Evolutionary conservation across 441 rosid genomes (phyloP).

Genomic region (Hura crepitans): DNA sequence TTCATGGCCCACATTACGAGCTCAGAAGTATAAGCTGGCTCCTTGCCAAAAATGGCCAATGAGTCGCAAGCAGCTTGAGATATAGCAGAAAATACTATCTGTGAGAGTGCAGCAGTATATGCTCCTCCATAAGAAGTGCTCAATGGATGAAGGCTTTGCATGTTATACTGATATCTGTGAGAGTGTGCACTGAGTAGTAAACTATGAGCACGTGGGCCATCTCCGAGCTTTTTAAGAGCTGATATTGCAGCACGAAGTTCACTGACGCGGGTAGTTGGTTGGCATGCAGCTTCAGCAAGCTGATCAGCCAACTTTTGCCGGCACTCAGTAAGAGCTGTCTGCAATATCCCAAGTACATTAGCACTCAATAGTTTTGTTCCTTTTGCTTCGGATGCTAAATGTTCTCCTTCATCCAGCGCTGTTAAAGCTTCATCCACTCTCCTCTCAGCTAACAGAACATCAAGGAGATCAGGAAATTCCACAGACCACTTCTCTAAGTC

Average conservation of each 20-base stretch:
- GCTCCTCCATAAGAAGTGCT: conserved; percentile 98
- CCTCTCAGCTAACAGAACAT: conserved; percentile 90
- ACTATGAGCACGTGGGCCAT: conserved; percentile 93
- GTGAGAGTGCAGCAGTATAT: conserved; percentile 95
- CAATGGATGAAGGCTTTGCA: conserved; percentile 94
- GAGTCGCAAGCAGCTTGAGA: conserved; percentile 95
- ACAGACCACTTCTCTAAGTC: conserved; percentile 79
- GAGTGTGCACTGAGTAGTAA: conserved; percentile 85
- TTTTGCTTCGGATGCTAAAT: conserved; percentile 55
- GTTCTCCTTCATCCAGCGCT: conserved; percentile 86
- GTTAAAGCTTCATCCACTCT: conserved; percentile 89
- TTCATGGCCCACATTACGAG: conserved; percentile 97
- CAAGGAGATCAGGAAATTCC: conserved; percentile 87
- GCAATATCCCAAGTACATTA: conserved; percentile 48
- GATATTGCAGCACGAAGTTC: conserved; percentile 91
- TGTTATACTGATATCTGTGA: conserved; percentile 75
- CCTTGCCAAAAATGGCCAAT: conserved; percentile 70
- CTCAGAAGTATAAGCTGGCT: conserved; percentile 86
- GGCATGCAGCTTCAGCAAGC: conserved; percentile 92
- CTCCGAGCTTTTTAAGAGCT: conserved; percentile 97
- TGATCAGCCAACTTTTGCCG: conserved; percentile 91
- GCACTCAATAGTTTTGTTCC: conserved; percentile 48
- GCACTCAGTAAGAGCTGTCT: conserved; percentile 57
- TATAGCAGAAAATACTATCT: conserved; percentile 90
- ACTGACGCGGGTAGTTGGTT: conserved; percentile 81